Conservation (phyloP, 331 rosid genomes). For the Rhamnella rubrinervis region DNA sequence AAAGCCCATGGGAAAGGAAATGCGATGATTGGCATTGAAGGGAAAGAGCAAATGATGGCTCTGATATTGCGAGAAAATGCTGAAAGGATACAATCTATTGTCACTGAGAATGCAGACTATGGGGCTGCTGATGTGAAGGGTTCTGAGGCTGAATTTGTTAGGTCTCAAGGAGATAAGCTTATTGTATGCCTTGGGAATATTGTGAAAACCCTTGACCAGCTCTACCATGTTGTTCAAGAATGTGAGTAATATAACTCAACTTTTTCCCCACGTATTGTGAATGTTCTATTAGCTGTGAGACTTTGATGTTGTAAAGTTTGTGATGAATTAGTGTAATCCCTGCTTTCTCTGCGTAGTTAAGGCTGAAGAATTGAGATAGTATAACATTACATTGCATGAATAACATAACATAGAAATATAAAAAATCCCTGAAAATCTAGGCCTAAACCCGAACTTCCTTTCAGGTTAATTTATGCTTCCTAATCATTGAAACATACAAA, state of each 20-base stretch:
- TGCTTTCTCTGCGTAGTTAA: too few species aligned
- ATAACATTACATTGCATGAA: too few species aligned
- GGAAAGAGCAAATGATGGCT: constrained; percentile 42
- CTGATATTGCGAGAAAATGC: constrained; percentile 63
- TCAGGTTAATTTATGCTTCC: too few species aligned
- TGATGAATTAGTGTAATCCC: too few species aligned
- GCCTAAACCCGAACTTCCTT: too few species aligned
- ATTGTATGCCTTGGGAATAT: constrained; percentile 62
- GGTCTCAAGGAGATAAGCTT: constrained; percentile 70
- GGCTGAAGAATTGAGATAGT: too few species aligned
- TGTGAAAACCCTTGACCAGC: constrained; percentile 53
- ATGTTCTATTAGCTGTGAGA: neutral
- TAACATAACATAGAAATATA: too few species aligned
- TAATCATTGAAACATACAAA: too few species aligned
- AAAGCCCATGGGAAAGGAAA: constrained; percentile 17
- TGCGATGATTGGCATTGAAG: constrained; percentile 28
- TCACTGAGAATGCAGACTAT: constrained; percentile 45
- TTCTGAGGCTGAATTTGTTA: constrained; percentile 37
- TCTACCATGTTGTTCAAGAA: constrained; percentile 41
- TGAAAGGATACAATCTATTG: constrained; percentile 50
- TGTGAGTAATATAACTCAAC: constrained; percentile 29
- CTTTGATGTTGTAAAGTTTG: too few species aligned
- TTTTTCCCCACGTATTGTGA: constrained; percentile 1
- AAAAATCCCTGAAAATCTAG: too few species aligned
- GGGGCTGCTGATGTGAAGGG: constrained; percentile 29